Evolutionary conservation across 805 yeast species (phyloP), one percentile per base, ranked within the genome.

Genomic region (Nematodospora valgi): DNA sequence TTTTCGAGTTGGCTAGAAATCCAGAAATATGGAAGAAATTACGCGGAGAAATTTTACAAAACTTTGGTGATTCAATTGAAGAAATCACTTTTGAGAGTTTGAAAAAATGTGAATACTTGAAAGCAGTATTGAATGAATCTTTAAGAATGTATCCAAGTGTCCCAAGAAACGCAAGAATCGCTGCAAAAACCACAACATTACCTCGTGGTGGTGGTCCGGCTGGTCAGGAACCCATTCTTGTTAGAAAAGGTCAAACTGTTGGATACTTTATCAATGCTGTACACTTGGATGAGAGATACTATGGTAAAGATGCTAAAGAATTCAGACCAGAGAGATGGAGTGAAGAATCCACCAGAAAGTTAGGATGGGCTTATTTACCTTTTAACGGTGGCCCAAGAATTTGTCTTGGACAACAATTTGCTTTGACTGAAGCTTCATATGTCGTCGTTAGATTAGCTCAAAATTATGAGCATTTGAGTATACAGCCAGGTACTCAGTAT

Each of bases 361-460:
- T 59, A 33, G 65, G 70, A 2, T 72, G 78, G 74, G 72, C 69
- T 8, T 73, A 66, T 51, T 53, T 73, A 34, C 78, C 78, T 19
- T 73, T 73, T 52, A 71, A 72, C 41, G 76, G 78, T 26, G 80
- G 80, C 3, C 79, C 79, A 16, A 55, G 80, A 42, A 72, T 74
- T 38, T 74, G 80, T 45, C 58, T 74, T 39, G 80, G 80, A 27
- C 78, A 73, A 58, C 78, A 74, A 51, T 72, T 71, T 54, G 80
- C 79, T 2, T 62, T 73, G 14, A 71, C 76, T 18, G 78, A 74
- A 52, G 75, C 76, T n/a, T 59, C 70, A 15, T 73, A 71, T 49
- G 58, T 64, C 12, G 46, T 66, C 18, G 59, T 59, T 17, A 58
- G 76, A 45, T 48, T 71, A 27, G 42, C 47, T 8, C 59, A 54